Base-by-base conservation (phyloP, 2,329 filamentous ascomycete species). In the Talaromyces amestolkiae region DNA sequence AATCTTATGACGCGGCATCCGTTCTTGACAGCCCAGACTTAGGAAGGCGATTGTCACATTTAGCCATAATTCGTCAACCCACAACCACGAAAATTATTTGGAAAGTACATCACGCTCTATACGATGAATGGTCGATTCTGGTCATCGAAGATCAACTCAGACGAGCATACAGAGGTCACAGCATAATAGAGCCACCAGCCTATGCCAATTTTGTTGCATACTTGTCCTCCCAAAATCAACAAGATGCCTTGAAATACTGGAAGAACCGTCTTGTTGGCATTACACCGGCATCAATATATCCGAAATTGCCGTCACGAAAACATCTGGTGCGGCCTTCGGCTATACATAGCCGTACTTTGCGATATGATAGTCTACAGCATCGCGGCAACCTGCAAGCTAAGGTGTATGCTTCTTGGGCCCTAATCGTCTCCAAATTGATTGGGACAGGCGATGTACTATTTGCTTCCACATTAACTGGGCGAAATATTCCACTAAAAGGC, bases 401-500 rank as follows among this genome's bases (percentile, higher is more conserved):
- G 22, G 22, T 49, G 10, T 49, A 49, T 37, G 76, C 75, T 19
- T 65, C 66, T 3, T 75, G 71, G 73, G 68, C 67, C 2, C 27
- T 74, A 22, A 61, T 71, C 3, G 43, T 68, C 11, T 41, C 35
- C 11, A 41, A 54, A 35, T 41, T 61, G 27, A 64, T 62, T 2
- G 64, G 60, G 10, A 61, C 65, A 10, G 59, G 65, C 10, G 71
- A 75, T 58, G 68, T 77, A 4, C 68, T 66, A 3, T 77, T 76
- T 68, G 75, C 71, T 22, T 69, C 70, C 31, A 68, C 72, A 3
- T 61, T 69, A 3, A 71, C 72, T 8, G 73, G 73, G 3, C 65
- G 75, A 54, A 78, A 81, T 64, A 68, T 76, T 35, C 74, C 76
- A 1, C 68, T 82, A 9, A 65, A 74, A 7, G 72, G 71, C 3